phyloP scores from a whole-genome alignment of 345 rosid species.

The Salix koriyanagi region DNA sequence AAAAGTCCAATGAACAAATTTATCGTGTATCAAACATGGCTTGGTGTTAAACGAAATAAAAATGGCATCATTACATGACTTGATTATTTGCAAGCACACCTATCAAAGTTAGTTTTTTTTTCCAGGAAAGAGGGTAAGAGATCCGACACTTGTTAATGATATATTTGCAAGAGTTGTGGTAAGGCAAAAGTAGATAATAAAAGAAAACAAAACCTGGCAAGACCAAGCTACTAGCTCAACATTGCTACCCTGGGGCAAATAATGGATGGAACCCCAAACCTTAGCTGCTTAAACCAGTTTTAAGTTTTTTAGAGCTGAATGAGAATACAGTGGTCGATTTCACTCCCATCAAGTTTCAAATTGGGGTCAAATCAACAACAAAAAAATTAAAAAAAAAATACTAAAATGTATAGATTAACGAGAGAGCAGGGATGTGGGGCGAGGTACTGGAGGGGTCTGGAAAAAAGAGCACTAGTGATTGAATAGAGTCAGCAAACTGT shows the following conservation, averaged over 20 bases:
- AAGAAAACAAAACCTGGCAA: background rate
- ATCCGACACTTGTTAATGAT: background rate
- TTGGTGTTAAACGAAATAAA: too few relatives aligned
- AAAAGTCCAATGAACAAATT: too few relatives aligned
- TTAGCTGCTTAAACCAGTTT: background rate
- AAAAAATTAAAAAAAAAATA: background rate
- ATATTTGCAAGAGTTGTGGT: background rate
- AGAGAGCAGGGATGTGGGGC: background rate
- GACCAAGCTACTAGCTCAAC: background rate
- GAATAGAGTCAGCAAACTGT: conserved; percentile 11
- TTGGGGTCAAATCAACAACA: background rate
- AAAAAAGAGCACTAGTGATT: background rate
- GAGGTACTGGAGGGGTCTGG: background rate
- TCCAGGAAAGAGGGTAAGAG: background rate
- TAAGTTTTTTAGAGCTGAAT: background rate
- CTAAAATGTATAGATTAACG: background rate
- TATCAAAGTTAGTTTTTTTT: background rate
- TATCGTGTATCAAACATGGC: too few relatives aligned
- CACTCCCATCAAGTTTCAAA: conserved; percentile 6
- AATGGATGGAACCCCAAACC: background rate
- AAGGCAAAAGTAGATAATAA: too few relatives aligned
- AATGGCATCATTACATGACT: too few relatives aligned
- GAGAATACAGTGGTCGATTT: background rate
- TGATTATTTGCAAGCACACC: too few relatives aligned
- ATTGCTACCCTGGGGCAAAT: background rate